Evolutionary conservation across 441 rosid genomes (phyloP).

Genomic region (Adansonia grandidieri): DNA sequence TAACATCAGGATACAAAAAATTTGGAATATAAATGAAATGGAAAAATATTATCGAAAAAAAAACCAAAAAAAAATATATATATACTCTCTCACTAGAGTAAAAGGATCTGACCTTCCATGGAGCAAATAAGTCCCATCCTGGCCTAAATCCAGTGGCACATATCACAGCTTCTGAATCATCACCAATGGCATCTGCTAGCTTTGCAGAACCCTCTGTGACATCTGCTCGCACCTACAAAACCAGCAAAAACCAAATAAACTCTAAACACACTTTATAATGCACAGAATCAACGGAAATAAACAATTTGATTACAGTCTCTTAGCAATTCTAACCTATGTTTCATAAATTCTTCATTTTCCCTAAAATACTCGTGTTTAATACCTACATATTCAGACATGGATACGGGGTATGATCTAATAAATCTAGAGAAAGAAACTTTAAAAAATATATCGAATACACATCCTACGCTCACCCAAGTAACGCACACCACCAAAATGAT

Average conservation of each 20-base stretch:
- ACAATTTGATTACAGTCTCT: background rate
- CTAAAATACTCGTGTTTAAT: no score
- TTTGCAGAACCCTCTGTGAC: conserved; percentile 77
- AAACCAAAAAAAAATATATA: background rate
- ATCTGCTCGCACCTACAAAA: conserved; percentile 79
- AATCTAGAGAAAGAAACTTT: no score
- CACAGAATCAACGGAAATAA: background rate
- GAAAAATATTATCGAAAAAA: background rate
- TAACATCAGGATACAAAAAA: background rate
- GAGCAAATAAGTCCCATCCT: conserved; percentile 77
- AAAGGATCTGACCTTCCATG: conserved; percentile 71
- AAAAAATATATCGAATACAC: no score
- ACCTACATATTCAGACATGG: no score
- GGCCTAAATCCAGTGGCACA: conserved; percentile 87
- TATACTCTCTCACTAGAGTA: background rate
- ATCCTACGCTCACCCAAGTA: no score
- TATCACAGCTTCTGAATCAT: conserved; percentile 77
- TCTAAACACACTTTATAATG: background rate
- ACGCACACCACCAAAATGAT: background rate
- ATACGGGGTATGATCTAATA: no score
- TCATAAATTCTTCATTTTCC: no score
- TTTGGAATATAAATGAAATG: background rate
- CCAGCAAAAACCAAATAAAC: background rate
- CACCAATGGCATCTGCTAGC: conserved; percentile 82
- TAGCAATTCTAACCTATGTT: background rate